Percentiles rank a stretch among this genome's conserved stretches.
phyloP scores from a whole-genome alignment of 2,329 filamentous ascomycete species.

The Penicillium sp. region DNA sequence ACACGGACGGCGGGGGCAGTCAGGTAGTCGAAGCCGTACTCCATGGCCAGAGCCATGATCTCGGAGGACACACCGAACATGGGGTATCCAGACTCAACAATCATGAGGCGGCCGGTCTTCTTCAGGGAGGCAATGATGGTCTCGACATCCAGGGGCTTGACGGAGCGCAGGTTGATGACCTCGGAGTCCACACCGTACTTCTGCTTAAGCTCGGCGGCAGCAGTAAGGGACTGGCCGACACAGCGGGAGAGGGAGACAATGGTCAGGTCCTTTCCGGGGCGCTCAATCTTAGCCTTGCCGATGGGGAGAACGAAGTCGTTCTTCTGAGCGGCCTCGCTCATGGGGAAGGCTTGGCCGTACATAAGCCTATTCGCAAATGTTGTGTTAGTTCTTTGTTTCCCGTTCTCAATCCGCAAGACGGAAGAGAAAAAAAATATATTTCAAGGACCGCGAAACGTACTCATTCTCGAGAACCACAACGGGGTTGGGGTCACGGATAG shows the following conservation, averaged over 20 bases:
- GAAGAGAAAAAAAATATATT: not conserved
- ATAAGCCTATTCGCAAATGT: slow-evolving; percentile 57
- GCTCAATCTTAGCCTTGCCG: slow-evolving; percentile 99
- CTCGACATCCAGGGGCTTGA: slow-evolving; percentile 96
- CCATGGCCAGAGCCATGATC: slow-evolving; percentile 91
- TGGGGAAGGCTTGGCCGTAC: slow-evolving; percentile 93
- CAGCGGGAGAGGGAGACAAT: slow-evolving; percentile 93
- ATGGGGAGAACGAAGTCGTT: slow-evolving; percentile 96
- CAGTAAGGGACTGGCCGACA: slow-evolving; percentile 85
- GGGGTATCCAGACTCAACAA: slow-evolving; percentile 94
- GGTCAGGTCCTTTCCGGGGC: slow-evolving; percentile 90
- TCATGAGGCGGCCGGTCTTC: slow-evolving; percentile 92
- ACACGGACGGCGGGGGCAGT: slow-evolving; percentile 90
- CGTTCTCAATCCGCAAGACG: not conserved
- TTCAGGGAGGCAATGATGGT: slow-evolving; percentile 95
- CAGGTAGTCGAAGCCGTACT: slow-evolving; percentile 98
- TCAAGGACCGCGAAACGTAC: slow-evolving; percentile 37
- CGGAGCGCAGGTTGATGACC: slow-evolving; percentile 95
- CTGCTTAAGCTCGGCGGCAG: slow-evolving; percentile 88
- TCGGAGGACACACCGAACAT: slow-evolving; percentile 91
- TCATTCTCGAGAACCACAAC: slow-evolving; percentile 90
- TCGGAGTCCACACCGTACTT: slow-evolving; percentile 95
- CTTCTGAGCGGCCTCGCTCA: slow-evolving; percentile 95
- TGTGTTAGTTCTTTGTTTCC: slow-evolving; percentile 24
- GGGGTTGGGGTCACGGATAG: slow-evolving; percentile 97